phyloP scores from a whole-genome alignment of 2,329 filamentous ascomycete species.

The Arthrobotrys pseudoclavata region DNA sequence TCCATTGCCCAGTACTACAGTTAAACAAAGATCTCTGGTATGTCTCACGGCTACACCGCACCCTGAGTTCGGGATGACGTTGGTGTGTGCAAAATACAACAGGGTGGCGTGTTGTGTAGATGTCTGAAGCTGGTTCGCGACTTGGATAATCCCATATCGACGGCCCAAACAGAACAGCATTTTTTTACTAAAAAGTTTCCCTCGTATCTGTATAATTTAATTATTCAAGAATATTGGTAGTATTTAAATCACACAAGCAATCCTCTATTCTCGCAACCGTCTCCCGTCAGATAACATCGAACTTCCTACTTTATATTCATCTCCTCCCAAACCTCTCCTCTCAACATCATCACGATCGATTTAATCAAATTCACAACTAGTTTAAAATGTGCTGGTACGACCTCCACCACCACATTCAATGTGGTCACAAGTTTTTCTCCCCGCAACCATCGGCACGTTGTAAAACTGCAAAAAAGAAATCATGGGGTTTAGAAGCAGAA shows the following conservation, averaged over 20 bases:
- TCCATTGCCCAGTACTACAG: too few species aligned
- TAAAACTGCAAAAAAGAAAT: constrained; percentile 17
- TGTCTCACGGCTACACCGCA: too few species aligned
- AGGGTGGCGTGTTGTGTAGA: neutral
- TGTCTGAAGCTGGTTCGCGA: neutral
- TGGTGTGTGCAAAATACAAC: constrained; percentile 16
- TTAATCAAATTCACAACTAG: neutral
- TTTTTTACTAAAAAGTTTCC: neutral
- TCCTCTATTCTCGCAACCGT: neutral
- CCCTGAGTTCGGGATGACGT: too few species aligned
- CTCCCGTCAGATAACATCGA: neutral
- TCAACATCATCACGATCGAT: neutral
- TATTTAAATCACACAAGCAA: neutral
- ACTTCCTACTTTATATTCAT: neutral
- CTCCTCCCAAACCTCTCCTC: neutral
- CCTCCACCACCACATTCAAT: neutral
- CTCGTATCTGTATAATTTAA: neutral
- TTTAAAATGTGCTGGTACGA: constrained; percentile 37
- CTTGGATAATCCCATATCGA: neutral
- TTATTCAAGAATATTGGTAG: neutral
- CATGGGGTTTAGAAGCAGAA: constrained; percentile 20
- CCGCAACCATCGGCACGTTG: constrained; percentile 8
- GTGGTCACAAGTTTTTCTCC: constrained; percentile 31
- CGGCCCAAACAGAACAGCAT: too few species aligned
- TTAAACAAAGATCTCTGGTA: too few species aligned